Conservation (phyloP, 176 grass and related monocot species). For the Oryza meyeriana region DNA sequence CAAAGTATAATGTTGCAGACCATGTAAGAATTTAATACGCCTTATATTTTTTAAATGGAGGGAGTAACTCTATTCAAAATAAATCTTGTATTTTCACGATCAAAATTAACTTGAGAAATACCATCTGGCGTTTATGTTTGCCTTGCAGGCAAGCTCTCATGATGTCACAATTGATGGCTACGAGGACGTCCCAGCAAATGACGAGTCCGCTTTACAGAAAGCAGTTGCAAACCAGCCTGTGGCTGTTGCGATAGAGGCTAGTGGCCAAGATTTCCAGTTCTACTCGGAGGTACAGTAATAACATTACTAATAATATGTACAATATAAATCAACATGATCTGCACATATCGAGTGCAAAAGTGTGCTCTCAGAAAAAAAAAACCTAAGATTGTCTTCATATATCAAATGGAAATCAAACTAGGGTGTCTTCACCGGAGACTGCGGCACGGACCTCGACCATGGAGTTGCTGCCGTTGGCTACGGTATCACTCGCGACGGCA, state of each 20-base stretch:
- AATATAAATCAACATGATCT: too few species aligned
- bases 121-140: neutral
- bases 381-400: neutral
- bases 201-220: conserved; percentile 56
- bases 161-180: conserved; percentile 64
- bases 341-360: too few species aligned
- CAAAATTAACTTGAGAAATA: neutral
- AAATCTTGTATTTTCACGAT: neutral
- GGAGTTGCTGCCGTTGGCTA: conserved; percentile 60
- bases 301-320: too few species aligned
- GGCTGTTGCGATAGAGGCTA: conserved; percentile 62
- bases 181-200: conserved; percentile 51
- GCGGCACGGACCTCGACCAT: conserved; percentile 64
- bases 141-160: conserved; percentile 38
- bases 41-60: too few species aligned
- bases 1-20: too few species aligned
- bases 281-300: conserved; percentile 51
- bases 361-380: too few species aligned
- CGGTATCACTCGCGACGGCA: conserved; percentile 38
- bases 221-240: conserved; percentile 68
- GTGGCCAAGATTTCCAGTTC: conserved; percentile 61
- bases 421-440: conserved; percentile 69
- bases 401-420: neutral
- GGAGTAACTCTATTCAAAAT: neutral
- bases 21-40: too few species aligned